Percentiles rank a stretch among this genome's conserved stretches.
These are phyloP conservation scores for Dictyostelium citrinum DNA, from an alignment of 78 protist species.

Conservation along the genomic window DNA sequence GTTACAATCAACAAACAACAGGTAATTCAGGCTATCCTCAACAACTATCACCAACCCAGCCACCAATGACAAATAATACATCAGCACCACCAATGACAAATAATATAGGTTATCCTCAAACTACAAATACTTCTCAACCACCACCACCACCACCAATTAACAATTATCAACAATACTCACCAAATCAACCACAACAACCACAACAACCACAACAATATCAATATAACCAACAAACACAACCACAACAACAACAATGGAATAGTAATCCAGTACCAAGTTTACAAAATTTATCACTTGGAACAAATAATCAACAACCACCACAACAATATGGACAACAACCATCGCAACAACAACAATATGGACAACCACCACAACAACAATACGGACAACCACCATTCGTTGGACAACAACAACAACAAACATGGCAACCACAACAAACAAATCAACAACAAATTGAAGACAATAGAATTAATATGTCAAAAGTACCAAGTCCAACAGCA, in stretches of 20 bases:
- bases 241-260: neutral
- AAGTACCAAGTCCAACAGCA: constrained; percentile 55
- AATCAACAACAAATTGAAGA: neutral
- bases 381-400: neutral
- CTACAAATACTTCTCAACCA: neutral
- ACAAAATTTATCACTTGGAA: constrained; percentile 18
- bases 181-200: neutral
- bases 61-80: neutral
- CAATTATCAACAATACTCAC: neutral
- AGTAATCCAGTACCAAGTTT: neutral
- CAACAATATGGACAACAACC: constrained; percentile 25
- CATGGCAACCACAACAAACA: neutral
- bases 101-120: neutral
- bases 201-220: neutral
- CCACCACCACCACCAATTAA: neutral
- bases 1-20: neutral
- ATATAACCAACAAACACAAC: neutral
- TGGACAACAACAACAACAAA: neutral
- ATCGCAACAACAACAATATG: neutral
- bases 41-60: neutral
- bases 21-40: neutral
- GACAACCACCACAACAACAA: neutral
- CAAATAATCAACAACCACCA: neutral
- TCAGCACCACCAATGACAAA: neutral
- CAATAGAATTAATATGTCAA: constrained; percentile 24